Base-by-base conservation (phyloP, 768 basidiomycete genomes). In the Rhodosporidiobolus odoratus region DNA sequence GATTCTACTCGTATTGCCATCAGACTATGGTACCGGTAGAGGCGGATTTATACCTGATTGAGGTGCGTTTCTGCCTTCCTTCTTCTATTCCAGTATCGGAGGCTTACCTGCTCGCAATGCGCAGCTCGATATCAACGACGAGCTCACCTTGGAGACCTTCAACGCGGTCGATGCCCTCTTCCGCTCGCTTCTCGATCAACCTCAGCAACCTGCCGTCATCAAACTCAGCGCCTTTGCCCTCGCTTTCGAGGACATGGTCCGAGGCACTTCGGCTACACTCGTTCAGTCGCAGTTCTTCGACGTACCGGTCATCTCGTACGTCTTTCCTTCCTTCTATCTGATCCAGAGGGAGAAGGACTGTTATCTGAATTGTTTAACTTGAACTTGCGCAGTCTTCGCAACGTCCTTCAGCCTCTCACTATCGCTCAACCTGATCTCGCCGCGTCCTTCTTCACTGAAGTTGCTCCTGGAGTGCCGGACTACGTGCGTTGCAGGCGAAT, bases 341-440 rank as follows among this genome's bases (percentile, higher is more conserved):
- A 25, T 10, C 19, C n/a, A n/a, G 43, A 4, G 7, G 13, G 35
- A 13, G 4, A 30, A 21, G 3, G 9, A 6, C 34, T 32, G 32
- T 34, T 15, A 41, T 34, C 34, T 17, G 15, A 3, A 17, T 43
- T 30, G 59, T 34, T 10, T 23, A 25, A 32, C 32, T n/a, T n/a
- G n/a, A n/a, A n/a, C n/a, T n/a, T n/a, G n/a, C n/a, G n/a, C 64
- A 76, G 66, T 32, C 25, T 76, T 21, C 58, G 73, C 32, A 76
- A 76, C 41, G 56, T 65, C 27, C 53, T 72, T 19, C 62, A 72
- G 0, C 75, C 75, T n/a, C n/a, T n/a, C n/a, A n/a, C n/a, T n/a
- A n/a, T n/a, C n/a, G n/a, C n/a, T n/a, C n/a, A n/a, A n/a, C n/a
- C n/a, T n/a, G n/a, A n/a, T n/a, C n/a, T n/a, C n/a, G n/a, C n/a